Conservation (phyloP, 306 rosid genomes). For the Cercis canadensis region DNA sequence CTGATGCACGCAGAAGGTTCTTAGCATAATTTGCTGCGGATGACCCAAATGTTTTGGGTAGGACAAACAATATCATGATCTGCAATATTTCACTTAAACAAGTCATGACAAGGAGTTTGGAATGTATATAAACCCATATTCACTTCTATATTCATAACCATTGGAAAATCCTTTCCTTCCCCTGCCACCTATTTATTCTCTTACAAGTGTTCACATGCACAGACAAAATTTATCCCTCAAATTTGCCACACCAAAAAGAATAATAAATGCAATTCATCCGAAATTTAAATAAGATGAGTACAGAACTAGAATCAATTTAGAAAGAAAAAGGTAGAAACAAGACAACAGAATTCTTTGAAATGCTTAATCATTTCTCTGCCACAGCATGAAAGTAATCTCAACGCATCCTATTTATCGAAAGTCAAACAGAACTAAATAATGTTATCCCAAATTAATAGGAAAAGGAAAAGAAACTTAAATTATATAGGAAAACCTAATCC, state of each 20-base stretch:
- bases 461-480: background rate
- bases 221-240: background rate
- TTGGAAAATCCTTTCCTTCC: conserved; percentile 7
- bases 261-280: background rate
- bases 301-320: background rate
- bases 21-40: conserved; percentile 83
- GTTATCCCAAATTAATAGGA: background rate
- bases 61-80: conserved; percentile 60
- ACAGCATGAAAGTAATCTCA: background rate
- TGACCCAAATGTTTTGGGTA: conserved; percentile 55
- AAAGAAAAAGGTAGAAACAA: background rate
- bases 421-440: background rate
- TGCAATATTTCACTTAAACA: conserved; percentile 41
- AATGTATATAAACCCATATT: background rate
- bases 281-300: conserved; percentile 1
- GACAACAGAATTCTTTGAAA: background rate
- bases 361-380: background rate
- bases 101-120: conserved; percentile 21
- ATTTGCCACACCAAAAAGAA: conserved; percentile 1
- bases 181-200: conserved; percentile 1
- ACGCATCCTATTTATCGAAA: background rate
- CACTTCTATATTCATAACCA: background rate
- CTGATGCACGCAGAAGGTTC: conserved; percentile 62
- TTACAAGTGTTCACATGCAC: background rate
- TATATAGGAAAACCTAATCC: background rate